phyloP scores from a whole-genome alignment of 176 grass and related monocot species.

The Triticum turgidum region DNA sequence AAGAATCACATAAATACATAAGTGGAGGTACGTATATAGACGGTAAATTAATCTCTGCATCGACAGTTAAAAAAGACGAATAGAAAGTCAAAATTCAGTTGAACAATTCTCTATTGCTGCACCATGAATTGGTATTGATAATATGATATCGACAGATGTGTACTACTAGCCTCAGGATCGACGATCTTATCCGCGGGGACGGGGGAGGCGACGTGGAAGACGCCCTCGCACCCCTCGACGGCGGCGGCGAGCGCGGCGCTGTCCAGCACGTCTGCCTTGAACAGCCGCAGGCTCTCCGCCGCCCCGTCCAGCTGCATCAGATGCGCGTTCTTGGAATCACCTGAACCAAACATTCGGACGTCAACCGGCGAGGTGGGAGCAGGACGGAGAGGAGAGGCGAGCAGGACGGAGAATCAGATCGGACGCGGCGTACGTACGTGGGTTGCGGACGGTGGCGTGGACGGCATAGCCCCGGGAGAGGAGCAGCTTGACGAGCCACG shows the following conservation, averaged over 20 bases:
- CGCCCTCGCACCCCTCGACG: conserved; percentile 46
- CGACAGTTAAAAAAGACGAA: background rate
- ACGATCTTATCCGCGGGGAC: conserved; percentile 12
- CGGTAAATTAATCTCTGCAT: background rate
- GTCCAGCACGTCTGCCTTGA: conserved; percentile 60
- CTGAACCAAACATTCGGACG: background rate
- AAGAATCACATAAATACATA: background rate
- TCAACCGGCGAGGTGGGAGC: background rate
- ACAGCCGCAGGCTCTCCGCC: conserved; percentile 34
- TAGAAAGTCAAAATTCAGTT: background rate
- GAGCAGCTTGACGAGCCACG: conserved; percentile 64
- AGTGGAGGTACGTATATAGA: background rate
- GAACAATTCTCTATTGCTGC: background rate
- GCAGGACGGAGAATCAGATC: background rate
- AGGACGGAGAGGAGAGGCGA: background rate
- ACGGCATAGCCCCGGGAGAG: conserved; percentile 61
- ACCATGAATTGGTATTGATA: too few species aligned
- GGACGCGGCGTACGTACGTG: background rate
- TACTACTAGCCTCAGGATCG: conserved; percentile 32
- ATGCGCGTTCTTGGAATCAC: conserved; percentile 41
- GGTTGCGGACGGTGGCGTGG: conserved; percentile 51
- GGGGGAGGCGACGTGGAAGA: conserved; percentile 54
- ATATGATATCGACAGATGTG: too few species aligned
- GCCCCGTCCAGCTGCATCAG: conserved; percentile 40
- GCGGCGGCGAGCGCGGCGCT: conserved; percentile 29